Conservation (phyloP, 805 yeast genomes). For the Wickerhamiella alocasiicola region DNA sequence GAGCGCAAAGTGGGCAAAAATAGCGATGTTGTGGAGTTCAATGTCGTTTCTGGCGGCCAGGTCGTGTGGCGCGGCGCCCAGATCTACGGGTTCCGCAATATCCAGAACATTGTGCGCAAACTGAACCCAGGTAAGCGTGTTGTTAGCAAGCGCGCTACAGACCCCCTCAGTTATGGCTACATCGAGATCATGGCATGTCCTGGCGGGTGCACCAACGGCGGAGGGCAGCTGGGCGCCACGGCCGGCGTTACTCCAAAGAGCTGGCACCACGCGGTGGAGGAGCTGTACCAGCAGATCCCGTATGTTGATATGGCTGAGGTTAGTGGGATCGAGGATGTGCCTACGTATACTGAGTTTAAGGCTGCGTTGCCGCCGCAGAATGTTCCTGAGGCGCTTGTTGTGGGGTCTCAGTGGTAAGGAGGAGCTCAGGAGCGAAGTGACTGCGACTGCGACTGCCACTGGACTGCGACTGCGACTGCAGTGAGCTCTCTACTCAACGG, state of each 20-base stretch:
- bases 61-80: conserved; percentile 48
- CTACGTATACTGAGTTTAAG: conserved; percentile 14
- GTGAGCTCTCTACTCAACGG: too few relatives aligned
- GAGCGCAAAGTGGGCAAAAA: conserved; percentile 48
- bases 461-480: too few relatives aligned
- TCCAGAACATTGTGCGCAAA: conserved; percentile 83
- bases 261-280: conserved; percentile 26
- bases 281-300: conserved; percentile 28
- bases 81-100: conserved; percentile 86
- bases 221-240: conserved; percentile 64
- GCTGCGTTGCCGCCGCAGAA: conserved; percentile 15
- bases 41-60: conserved; percentile 33
- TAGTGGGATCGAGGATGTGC: neutral
- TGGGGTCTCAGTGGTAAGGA: conserved; percentile 21
- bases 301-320: conserved; percentile 11
- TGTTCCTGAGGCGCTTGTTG: conserved; percentile 19
- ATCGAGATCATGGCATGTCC: conserved; percentile 98
- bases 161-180: conserved; percentile 59
- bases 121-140: conserved; percentile 37
- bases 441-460: too few relatives aligned
- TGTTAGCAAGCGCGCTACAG: conserved; percentile 26
- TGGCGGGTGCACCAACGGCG: conserved; percentile 94
- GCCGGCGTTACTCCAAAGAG: conserved; percentile 22
- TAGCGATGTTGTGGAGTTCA: conserved; percentile 59
- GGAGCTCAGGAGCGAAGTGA: too few relatives aligned